Base-by-base conservation (phyloP, 2,329 filamentous ascomycete genomes). In the Claviceps maximensis region DNA sequence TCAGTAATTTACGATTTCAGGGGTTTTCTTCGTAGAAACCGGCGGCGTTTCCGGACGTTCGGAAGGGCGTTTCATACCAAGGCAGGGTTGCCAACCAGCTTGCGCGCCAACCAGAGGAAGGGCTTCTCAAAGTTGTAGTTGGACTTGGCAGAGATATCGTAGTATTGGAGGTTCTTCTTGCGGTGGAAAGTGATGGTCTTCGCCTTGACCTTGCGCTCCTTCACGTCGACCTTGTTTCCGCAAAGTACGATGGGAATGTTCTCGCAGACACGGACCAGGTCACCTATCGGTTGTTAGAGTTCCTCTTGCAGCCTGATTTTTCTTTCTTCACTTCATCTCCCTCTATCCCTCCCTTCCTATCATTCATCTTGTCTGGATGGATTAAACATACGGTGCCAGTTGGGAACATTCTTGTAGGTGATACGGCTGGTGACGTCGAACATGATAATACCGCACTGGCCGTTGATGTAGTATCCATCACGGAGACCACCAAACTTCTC, bases 41-140 rank as follows among this genome's bases (percentile, higher is more conserved):
- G 21, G 17, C 21, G 31, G 21, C 15, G 17, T 40, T 19, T n/a
- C 21, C 9, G 9, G 48, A 27, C n/a, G 3, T 29, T 27, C 25
- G 25, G 23, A 8, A 40, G 44, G 29, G 29, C 19, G 15, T 2
- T 49, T 59, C 60, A 49, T 58, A 59, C 57, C 49, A 64, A 58
- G 49, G 58, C 55, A 66, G 88, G 79, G 81, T 97, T 97, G 74
- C 91, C 93, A 64, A 95, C 90, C 55, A 98, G 84, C 84, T 98
- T 98, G 73, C 93, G 85, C 63, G 90, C 91, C 65, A 98, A 86
- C 93, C 93, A 97, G 65, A 97, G 86, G 88, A 98, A 97, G 59
- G 91, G 91, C 84, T 97, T 98, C 85, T 97, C 91, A 74, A 97
- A 97, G 84, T 97, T 97, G 79, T 98, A 97, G 82, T 97, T 97